These are phyloP conservation scores for Geranium incanum DNA, from an alignment of 441 rosid species.

Conservation along the genomic window DNA sequence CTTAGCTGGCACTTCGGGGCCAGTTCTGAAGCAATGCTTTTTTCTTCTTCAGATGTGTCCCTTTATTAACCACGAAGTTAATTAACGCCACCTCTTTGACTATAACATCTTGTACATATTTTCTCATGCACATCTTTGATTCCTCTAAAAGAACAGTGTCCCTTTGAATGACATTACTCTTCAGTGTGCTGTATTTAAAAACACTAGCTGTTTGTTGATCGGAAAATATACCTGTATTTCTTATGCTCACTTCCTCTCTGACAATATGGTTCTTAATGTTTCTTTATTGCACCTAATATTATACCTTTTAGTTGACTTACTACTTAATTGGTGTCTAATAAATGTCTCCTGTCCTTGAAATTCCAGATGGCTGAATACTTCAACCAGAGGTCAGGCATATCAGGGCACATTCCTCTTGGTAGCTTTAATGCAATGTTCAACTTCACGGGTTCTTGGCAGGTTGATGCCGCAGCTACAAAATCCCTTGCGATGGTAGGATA, in stretches of 20 bases:
- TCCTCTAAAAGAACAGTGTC: not conserved
- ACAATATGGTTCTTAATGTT: constrained; percentile 3
- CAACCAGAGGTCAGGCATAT: constrained; percentile 48
- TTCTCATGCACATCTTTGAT: not conserved
- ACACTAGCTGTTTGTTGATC: not conserved
- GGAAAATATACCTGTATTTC: not conserved
- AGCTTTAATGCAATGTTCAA: constrained; percentile 75
- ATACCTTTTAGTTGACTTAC: constrained; percentile 7
- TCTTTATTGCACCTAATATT: constrained; percentile 3
- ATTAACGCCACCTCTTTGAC: not conserved
- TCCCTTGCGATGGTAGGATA: constrained; percentile 64
- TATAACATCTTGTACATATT: not conserved
- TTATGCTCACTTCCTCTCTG: not conserved
- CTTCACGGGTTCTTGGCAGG: constrained; percentile 66
- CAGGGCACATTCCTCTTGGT: constrained; percentile 58
- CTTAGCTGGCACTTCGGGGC: no score
- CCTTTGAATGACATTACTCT: not conserved
- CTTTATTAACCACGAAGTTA: not conserved
- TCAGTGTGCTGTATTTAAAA: not conserved
- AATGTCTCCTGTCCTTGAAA: constrained; percentile 23
- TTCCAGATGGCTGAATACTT: constrained; percentile 60
- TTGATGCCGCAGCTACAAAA: constrained; percentile 66
- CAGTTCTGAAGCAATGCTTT: no score
- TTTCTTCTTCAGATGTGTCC: not conserved
- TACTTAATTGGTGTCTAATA: constrained; percentile 6